Percentiles rank a stretch among this genome's conserved stretches.
phyloP scores from a whole-genome alignment of 805 yeast species.

The Yamadazyma paraphyllophila region DNA sequence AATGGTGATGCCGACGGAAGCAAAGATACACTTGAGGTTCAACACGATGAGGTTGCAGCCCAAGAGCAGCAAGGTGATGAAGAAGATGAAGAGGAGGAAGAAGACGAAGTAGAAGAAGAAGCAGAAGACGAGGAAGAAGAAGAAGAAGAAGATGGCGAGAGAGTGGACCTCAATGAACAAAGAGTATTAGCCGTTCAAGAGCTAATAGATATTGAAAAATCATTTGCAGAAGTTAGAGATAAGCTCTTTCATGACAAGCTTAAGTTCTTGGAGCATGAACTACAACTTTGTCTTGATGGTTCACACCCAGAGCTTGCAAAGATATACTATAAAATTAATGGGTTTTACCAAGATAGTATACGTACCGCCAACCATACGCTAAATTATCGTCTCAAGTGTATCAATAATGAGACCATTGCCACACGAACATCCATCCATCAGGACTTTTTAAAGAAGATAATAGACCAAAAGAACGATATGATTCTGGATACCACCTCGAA shows the following conservation, averaged over 20 bases:
- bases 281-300: slow-evolving; percentile 83
- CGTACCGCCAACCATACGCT: slow-evolving; percentile 40
- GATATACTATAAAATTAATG: slow-evolving; percentile 68
- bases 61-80: slow-evolving; percentile 16
- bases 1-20: neutral
- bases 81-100: neutral
- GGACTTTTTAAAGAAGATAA: slow-evolving; percentile 64
- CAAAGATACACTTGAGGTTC: too few relatives aligned
- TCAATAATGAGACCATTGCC: slow-evolving; percentile 78
- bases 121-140: slow-evolving; percentile 16
- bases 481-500: slow-evolving; percentile 71
- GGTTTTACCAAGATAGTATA: slow-evolving; percentile 70
- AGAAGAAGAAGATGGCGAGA: slow-evolving; percentile 15
- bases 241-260: slow-evolving; percentile 80
- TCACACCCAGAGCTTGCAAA: slow-evolving; percentile 86
- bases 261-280: slow-evolving; percentile 71
- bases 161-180: slow-evolving; percentile 34
- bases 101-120: slow-evolving; percentile 19
- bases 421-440: slow-evolving; percentile 80
- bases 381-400: slow-evolving; percentile 67
- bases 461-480: slow-evolving; percentile 64
- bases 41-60: neutral
- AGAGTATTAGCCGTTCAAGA: slow-evolving; percentile 66
- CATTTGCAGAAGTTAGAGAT: slow-evolving; percentile 85
- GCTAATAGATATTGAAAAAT: slow-evolving; percentile 76